Evolutionary conservation across 768 basidiomycete genomes (phyloP), one percentile per base, ranked within the genome.

Genomic region (Suillus occidentalis): DNA sequence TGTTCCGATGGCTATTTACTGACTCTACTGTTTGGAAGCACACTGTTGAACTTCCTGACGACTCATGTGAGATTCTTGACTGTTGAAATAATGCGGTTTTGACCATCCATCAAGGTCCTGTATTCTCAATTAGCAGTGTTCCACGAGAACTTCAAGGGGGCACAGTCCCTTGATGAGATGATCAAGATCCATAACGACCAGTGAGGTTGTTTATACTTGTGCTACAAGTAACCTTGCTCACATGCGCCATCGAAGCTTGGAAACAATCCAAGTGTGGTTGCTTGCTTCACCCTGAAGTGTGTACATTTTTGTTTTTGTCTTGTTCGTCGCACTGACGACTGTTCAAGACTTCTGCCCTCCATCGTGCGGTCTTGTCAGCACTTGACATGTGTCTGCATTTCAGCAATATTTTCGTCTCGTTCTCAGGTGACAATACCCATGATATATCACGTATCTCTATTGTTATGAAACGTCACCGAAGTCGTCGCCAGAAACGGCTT

Each of bases 381-480:
- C 79, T 94, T 34, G 91, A 94, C 73, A 87, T 92, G 80, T 83
- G 85, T 43, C 77, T 94, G 5, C 84, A 87, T 69, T 94, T 94
- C 74, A 85, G 83, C 65, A 83, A 86, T 55, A 78, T 84, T 60
- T 90, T 92, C 69, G 76, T 83, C 25, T 76, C 86, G 0, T 86
- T 87, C 69, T 83, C 84, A 16, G 87, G 87, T 2, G 84, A 89
- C 66, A 83, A 83, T 2, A 88, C 86, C 1, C 86, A 84, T 61
- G 89, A 89, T 63, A 76, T 79, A 45, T 80, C 78, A 6, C 81
- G 79, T 55, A 82, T 80, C 42, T 87, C 83, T 22, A 78, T 85
- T 61, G 81, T 77, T 60, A 80, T 86, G 63, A 84, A 80, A 63
- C 80, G 83, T 40, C 89, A 91, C 69, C 84, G 87, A 34, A 89